These are phyloP conservation scores for Colletotrichum cuscutae DNA, from an alignment of 2,329 filamentous ascomycete genomes.

Conservation along the genomic window DNA sequence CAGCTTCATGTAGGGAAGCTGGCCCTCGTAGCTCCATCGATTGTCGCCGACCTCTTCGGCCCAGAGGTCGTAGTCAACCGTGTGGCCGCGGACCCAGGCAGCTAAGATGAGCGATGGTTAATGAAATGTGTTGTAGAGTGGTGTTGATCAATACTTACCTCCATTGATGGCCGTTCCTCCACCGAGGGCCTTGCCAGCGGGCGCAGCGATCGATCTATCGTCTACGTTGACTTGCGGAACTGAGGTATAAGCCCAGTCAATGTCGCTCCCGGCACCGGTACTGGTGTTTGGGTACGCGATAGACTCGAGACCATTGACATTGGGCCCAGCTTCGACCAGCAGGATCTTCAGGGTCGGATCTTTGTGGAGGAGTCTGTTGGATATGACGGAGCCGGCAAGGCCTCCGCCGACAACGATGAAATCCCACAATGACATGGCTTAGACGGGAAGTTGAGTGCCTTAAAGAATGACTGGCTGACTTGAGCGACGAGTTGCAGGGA, in stretches of 20 bases:
- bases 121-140: too few species aligned
- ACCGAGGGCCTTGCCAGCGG: slow-evolving; percentile 50
- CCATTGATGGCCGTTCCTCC: slow-evolving; percentile 54
- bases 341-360: slow-evolving; percentile 45
- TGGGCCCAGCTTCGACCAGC: slow-evolving; percentile 51
- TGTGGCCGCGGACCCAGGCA: slow-evolving; percentile 55
- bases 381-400: slow-evolving; percentile 47
- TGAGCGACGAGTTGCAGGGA: not conserved
- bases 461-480: not conserved
- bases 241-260: slow-evolving; percentile 48
- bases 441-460: not conserved
- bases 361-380: slow-evolving; percentile 43
- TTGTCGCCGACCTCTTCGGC: slow-evolving; percentile 44
- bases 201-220: slow-evolving; percentile 35
- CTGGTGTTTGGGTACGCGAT: slow-evolving; percentile 40
- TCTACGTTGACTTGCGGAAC: slow-evolving; percentile 42
- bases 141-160: too few species aligned
- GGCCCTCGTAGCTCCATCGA: slow-evolving; percentile 56
- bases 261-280: slow-evolving; percentile 33
- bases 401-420: slow-evolving; percentile 52
- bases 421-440: slow-evolving; percentile 38
- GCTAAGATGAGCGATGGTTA: too few species aligned
- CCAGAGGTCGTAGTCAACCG: slow-evolving; percentile 59
- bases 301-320: slow-evolving; percentile 40
- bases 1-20: slow-evolving; percentile 57